Conservation (phyloP, 441 rosid genomes). For the Capsella rubella region DNA sequence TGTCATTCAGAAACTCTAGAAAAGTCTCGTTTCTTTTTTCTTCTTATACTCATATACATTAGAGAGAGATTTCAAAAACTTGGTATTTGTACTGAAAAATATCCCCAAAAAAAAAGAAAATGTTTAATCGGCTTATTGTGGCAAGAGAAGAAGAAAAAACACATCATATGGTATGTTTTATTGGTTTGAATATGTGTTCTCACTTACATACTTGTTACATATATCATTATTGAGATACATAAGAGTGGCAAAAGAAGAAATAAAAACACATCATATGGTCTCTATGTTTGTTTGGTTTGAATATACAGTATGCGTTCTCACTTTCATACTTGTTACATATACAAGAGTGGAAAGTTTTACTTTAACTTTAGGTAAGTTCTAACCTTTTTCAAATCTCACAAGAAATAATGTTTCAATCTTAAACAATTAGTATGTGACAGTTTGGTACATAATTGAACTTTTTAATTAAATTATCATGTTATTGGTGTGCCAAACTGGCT, state of each 20-base stretch:
- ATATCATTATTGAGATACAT: too few species aligned
- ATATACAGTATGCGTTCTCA: too few species aligned
- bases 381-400: too few species aligned
- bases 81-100: conserved; percentile 7
- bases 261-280: too few species aligned
- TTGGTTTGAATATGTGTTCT: not conserved
- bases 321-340: too few species aligned
- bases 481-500: conserved; percentile 34
- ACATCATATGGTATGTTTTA: conserved; percentile 8
- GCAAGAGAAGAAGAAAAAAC: not conserved
- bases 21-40: not conserved
- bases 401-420: too few species aligned
- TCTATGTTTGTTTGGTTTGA: too few species aligned
- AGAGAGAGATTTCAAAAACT: conserved; percentile 13
- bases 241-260: too few species aligned
- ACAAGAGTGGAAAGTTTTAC: too few species aligned
- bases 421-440: too few species aligned
- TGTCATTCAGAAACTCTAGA: conserved; percentile 78
- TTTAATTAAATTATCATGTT: not conserved
- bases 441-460: not conserved
- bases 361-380: too few species aligned
- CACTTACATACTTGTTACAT: too few species aligned
- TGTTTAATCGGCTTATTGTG: conserved; percentile 12
- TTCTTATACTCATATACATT: conserved; percentile 1
- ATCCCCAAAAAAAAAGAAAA: not conserved